Percentiles rank a stretch among this genome's conserved stretches.
phyloP scores from a whole-genome alignment of 1,284 basidiomycete genomes.

The Omphalotus olearius region DNA sequence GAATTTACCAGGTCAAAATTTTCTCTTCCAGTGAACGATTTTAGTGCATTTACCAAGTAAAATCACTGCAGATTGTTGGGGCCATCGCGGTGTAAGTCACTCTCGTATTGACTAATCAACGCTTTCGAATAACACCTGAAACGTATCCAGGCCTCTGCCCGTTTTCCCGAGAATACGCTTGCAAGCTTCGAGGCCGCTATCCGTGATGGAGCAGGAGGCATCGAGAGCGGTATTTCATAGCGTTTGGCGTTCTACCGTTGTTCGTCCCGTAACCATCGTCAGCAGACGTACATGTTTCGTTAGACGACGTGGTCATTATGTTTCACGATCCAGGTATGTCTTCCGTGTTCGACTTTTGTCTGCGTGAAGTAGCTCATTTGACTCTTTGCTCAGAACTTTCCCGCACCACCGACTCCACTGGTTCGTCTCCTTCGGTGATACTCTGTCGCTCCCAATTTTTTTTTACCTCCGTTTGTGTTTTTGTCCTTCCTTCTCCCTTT shows the following conservation, averaged over 20 bases:
- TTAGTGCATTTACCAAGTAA: not conserved
- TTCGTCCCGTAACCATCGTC: conserved; percentile 42
- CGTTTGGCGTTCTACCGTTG: conserved; percentile 20
- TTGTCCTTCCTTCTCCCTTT: conserved; percentile 7
- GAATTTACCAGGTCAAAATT: conserved; percentile 31
- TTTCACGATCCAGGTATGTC: conserved; percentile 85
- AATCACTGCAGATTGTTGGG: conserved; percentile 75
- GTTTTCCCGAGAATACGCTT: conserved; percentile 89
- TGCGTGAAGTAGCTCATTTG: conserved; percentile 17
- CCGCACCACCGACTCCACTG: conserved; percentile 66
- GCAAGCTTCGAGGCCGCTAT: conserved; percentile 93
- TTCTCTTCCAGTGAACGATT: not conserved
- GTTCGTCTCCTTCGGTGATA: conserved; percentile 28
- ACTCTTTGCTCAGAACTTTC: conserved; percentile 43
- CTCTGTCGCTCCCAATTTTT: conserved; percentile 18
- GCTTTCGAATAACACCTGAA: not conserved
- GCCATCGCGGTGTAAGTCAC: conserved; percentile 83
- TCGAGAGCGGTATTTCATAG: conserved; percentile 81
- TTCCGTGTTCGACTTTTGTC: conserved; percentile 20
- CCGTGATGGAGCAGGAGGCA: conserved; percentile 89
- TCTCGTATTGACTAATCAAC: conserved; percentile 3
- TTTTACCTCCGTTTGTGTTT: not conserved
- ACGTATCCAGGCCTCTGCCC: conserved; percentile 67
- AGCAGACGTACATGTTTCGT: conserved; percentile 93
- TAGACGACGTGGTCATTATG: conserved; percentile 89